Evolutionary conservation across 352 stramenopile species (phyloP).

Genomic region (Pythium coloratum): DNA sequence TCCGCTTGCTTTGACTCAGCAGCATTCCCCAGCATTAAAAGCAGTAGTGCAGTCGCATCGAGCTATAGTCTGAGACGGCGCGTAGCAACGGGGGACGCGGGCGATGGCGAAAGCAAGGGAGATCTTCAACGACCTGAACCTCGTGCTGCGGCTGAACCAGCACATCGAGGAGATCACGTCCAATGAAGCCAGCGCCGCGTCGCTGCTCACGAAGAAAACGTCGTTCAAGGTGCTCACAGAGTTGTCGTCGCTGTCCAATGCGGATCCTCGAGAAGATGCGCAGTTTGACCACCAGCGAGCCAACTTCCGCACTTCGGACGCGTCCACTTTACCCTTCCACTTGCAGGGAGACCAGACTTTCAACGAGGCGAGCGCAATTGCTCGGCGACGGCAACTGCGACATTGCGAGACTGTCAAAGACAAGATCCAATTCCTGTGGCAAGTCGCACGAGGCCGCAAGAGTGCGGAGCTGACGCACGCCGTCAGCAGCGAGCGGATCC

Average conservation of each 20-base stretch:
- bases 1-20: not conserved
- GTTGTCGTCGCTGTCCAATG: constrained; percentile 45
- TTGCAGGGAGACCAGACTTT: constrained; percentile 70
- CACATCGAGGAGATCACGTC: constrained; percentile 51
- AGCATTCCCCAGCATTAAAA: not conserved
- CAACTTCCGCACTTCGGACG: constrained; percentile 26
- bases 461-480: constrained; percentile 20
- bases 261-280: constrained; percentile 43
- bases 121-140: constrained; percentile 76
- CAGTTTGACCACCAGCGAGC: constrained; percentile 73
- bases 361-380: constrained; percentile 60
- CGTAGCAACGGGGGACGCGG: not conserved
- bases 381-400: constrained; percentile 50
- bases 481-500: constrained; percentile 8
- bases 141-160: constrained; percentile 69
- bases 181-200: constrained; percentile 17
- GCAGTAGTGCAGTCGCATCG: not conserved
- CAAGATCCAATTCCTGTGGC: constrained; percentile 65
- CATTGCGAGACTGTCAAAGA: constrained; percentile 44
- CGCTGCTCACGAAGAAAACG: constrained; percentile 40
- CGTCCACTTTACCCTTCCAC: constrained; percentile 62
- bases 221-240: constrained; percentile 79
- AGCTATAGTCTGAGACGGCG: not conserved
- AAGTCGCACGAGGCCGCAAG: constrained; percentile 52
- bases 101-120: constrained; percentile 40